phyloP scores from a whole-genome alignment of 306 rosid genomes.

The Lathyrus sativus region DNA sequence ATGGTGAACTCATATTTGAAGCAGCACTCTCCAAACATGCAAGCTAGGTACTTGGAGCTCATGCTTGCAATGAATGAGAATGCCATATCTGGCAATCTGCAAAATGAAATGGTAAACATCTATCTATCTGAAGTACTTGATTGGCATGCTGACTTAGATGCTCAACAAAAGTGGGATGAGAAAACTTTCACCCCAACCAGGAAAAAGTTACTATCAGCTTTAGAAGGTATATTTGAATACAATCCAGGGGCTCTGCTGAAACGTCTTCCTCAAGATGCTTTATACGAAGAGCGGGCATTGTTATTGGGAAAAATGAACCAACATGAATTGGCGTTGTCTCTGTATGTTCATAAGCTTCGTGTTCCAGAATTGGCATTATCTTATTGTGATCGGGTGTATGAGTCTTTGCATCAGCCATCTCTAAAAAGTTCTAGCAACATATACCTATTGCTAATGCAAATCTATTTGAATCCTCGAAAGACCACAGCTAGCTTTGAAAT shows the following conservation, averaged over 20 bases:
- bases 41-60: constrained; percentile 86
- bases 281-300: constrained; percentile 92
- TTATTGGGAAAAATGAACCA: constrained; percentile 94
- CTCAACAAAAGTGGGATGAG: constrained; percentile 88
- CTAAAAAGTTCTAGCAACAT: constrained; percentile 71
- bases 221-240: constrained; percentile 84
- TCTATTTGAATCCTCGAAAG: constrained; percentile 86
- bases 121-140: constrained; percentile 94
- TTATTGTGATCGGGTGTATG: constrained; percentile 88
- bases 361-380: constrained; percentile 88
- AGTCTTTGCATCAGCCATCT: constrained; percentile 64
- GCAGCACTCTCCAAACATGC: constrained; percentile 97
- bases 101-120: constrained; percentile 96
- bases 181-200: constrained; percentile 74
- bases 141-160: constrained; percentile 74
- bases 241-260: constrained; percentile 79
- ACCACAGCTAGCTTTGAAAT: constrained; percentile 75
- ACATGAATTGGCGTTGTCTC: constrained; percentile 90
- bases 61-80: constrained; percentile 98
- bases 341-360: constrained; percentile 92
- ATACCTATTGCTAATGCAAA: constrained; percentile 85
- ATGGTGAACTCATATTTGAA: constrained; percentile 96
- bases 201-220: constrained; percentile 82
- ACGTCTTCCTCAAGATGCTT: constrained; percentile 83
- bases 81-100: constrained; percentile 90